Conservation (phyloP, 2,329 filamentous ascomycete species). For the Nannizziopsis barbatae region DNA sequence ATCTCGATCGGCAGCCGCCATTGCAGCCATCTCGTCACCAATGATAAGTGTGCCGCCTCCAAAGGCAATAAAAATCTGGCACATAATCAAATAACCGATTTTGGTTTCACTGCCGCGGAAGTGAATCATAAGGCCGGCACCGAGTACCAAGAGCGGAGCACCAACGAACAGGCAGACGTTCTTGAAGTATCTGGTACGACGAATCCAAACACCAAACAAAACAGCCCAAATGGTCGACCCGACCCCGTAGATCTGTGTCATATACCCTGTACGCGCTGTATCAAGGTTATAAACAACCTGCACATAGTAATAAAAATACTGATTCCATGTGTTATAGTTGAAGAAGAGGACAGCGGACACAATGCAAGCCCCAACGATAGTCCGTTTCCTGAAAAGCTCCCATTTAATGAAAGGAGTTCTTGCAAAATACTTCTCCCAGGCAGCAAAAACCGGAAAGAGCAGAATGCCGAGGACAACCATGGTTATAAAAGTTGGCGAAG, state of each 20-base stretch:
- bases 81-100: constrained; percentile 43
- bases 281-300: no score
- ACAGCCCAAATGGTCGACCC: neutral
- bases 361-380: constrained; percentile 43
- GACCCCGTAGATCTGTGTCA: neutral
- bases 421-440: constrained; percentile 46
- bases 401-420: constrained; percentile 46
- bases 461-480: constrained; percentile 45
- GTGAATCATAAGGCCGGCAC: constrained; percentile 42
- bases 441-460: constrained; percentile 43
- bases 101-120: constrained; percentile 38
- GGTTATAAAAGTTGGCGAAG: constrained; percentile 39
- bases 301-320: neutral
- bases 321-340: neutral
- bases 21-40: constrained; percentile 45
- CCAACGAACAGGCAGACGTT: constrained; percentile 35
- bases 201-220: constrained; percentile 27
- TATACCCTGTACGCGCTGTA: neutral
- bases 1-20: constrained; percentile 42
- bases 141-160: constrained; percentile 40
- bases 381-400: constrained; percentile 40
- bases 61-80: constrained; percentile 43
- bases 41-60: constrained; percentile 42
- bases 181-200: constrained; percentile 41
- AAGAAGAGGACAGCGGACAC: constrained; percentile 30